Evolutionary conservation across 768 basidiomycete species (phyloP), one percentile per base, ranked within the genome.

Genomic region (Glaciozyma martinii): DNA sequence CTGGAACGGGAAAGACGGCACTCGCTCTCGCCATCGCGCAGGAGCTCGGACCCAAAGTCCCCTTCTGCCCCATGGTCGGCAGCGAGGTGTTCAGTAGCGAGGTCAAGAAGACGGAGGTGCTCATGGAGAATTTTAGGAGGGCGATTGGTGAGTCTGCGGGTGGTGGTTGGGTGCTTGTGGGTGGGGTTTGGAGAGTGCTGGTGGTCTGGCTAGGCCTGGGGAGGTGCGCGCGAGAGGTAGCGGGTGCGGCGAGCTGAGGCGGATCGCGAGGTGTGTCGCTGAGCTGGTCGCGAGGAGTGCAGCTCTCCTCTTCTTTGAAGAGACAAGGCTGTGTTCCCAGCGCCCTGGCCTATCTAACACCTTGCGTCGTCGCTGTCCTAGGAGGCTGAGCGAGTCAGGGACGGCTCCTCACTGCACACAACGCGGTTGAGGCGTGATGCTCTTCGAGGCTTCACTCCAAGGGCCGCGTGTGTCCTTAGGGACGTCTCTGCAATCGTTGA

Each of bases 61-160:
- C 95, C 0, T 98, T 99, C 76, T 97, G 94, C 76, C 91, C 92
- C 7, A 97, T 97, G 90, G 95, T 98, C 50, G 95, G 95, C 0
- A 88, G 86, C 25, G 95, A 99, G 77, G 95, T 98, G 66, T 98
- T 95, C 75, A 89, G 86, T 47, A 85, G 89, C 4, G 94, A 98
- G 77, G 92, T 99, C 62, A 98, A 98, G 80, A 99, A 99, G 82
- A 98, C 95, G 2, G 95, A 98, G 75, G 93, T 98, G 7, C 79
- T 99, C 25, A 90, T 92, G 56, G 94, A 97, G 77, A 84, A 86
- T 44, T 98, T 98, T 78, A 82, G 94, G 63, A 80, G 95, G 71
- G 93, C 95, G 18, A 99, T 99, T 66, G 94, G 93, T 91, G 74
- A 75, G 29, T 32, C 19, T 1, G 33, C 18, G 49, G 7, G 56